A percentile compares a stretch with the other conserved stretches of the same genome.
These are phyloP conservation scores for Castanea sativa DNA, from an alignment of 306 rosid genomes.

Conservation along the genomic window DNA sequence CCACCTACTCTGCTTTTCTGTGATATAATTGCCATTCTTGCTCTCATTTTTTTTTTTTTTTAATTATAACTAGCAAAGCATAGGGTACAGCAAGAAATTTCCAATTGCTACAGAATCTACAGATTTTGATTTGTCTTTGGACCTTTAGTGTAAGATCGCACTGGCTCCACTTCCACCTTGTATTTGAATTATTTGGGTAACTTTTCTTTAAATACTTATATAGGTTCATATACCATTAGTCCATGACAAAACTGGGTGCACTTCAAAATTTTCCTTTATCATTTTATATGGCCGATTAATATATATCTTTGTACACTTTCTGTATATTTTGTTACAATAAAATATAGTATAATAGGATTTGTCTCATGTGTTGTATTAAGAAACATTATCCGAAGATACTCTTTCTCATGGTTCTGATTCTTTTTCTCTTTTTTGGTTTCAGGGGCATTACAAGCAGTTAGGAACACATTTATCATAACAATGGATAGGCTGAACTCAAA, in stretches of 20 bases:
- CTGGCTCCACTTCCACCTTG: neutral
- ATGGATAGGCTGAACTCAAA: slow-evolving; percentile 97
- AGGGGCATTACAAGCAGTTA: slow-evolving; percentile 19
- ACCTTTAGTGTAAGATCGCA: slow-evolving; percentile 5
- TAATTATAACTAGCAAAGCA: slow-evolving; percentile 40
- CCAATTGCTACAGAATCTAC: neutral
- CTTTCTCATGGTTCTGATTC: neutral
- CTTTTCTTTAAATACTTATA: neutral
- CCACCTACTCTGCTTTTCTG: slow-evolving; percentile 42
- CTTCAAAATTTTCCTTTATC: neutral
- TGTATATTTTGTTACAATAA: neutral
- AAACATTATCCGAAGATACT: slow-evolving; percentile 3
- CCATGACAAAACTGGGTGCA: no score
- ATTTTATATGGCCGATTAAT: neutral
- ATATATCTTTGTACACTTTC: neutral
- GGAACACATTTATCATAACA: neutral
- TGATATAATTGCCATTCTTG: slow-evolving; percentile 41
- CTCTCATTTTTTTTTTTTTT: slow-evolving; percentile 21
- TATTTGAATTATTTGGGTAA: slow-evolving; percentile 6
- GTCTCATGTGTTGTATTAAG: slow-evolving; percentile 12
- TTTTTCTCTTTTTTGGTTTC: slow-evolving; percentile 12
- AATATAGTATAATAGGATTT: neutral
- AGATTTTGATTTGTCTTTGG: slow-evolving; percentile 15
- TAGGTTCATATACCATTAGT: neutral
- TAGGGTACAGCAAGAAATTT: slow-evolving; percentile 34